Conservation (phyloP, 148 eudicot species). For the Spergularia bocconei region DNA sequence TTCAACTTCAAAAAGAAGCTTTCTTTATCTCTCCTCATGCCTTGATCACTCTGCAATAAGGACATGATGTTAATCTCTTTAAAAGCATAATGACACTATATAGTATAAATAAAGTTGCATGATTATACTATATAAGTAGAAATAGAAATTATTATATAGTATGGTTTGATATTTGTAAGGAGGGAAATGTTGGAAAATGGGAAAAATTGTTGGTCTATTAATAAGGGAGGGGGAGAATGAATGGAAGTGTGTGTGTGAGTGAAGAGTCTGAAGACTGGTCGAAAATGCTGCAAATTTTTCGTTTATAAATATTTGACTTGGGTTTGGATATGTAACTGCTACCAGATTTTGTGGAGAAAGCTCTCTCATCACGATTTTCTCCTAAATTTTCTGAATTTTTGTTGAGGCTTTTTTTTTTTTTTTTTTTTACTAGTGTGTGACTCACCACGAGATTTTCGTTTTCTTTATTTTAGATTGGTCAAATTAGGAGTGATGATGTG, state of each 20-base stretch:
- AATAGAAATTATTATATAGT: too few relatives aligned
- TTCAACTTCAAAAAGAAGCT: background rate
- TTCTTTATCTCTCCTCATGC: background rate
- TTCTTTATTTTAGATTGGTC: too few relatives aligned
- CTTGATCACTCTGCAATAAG: slow-evolving; percentile 9
- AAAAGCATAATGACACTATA: slow-evolving; percentile 6
- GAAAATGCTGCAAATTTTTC: background rate
- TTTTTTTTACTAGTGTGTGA: too few relatives aligned
- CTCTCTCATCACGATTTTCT: slow-evolving; percentile 11
- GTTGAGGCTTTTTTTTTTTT: background rate
- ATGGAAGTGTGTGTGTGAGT: background rate
- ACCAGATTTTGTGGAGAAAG: slow-evolving; percentile 5
- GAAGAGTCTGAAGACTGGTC: background rate
- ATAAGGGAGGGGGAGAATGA: background rate
- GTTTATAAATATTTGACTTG: background rate
- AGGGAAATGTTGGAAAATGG: background rate
- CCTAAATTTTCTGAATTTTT: slow-evolving; percentile 21
- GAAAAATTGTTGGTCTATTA: background rate
- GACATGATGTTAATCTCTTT: slow-evolving; percentile 18
- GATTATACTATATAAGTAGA: too few relatives aligned
- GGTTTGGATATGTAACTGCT: background rate
- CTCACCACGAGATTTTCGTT: too few relatives aligned
- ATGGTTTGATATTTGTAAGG: too few relatives aligned
- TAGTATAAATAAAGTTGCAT: too few relatives aligned
- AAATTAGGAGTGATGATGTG: too few relatives aligned